Evolutionary conservation across 352 stramenopile genomes (phyloP).

Genomic region (Phytophthora fragariae): DNA sequence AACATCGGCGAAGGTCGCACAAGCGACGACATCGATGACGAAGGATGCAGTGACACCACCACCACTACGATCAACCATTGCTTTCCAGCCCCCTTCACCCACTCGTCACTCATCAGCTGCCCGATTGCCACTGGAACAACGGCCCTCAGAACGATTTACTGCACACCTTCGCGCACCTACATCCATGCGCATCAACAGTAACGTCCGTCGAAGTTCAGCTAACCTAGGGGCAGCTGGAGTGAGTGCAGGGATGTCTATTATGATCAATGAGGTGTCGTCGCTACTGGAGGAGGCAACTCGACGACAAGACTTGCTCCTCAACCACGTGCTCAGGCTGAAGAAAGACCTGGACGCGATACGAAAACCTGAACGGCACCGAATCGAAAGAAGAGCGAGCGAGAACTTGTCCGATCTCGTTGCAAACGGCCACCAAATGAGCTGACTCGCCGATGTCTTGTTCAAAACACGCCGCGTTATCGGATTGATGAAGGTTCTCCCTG

Average conservation of each 20-base stretch:
- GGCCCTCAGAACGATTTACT: constrained; percentile 35
- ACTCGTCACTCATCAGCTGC: constrained; percentile 22
- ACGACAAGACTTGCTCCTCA: constrained; percentile 55
- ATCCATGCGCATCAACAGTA: constrained; percentile 46
- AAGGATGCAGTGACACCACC: neutral
- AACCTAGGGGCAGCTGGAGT: constrained; percentile 24
- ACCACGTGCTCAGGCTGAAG: constrained; percentile 47
- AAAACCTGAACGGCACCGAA: constrained; percentile 5
- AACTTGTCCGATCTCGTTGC: constrained; percentile 11
- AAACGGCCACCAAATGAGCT: constrained; percentile 9
- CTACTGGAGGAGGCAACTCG: constrained; percentile 57
- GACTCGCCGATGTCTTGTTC: neutral
- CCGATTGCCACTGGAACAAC: constrained; percentile 35
- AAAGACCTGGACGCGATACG: constrained; percentile 39
- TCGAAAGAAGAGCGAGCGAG: constrained; percentile 11
- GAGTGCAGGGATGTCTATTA: constrained; percentile 48
- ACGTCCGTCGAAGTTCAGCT: constrained; percentile 37
- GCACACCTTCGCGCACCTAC: constrained; percentile 38
- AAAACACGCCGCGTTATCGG: neutral
- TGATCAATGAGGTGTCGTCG: constrained; percentile 50
- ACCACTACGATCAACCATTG: neutral
- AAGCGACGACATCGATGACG: neutral
- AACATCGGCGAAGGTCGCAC: neutral
- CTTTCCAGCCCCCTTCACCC: constrained; percentile 5
- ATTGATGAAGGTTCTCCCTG: constrained; percentile 11